These are phyloP conservation scores for Senna siamea DNA, from an alignment of 306 rosid genomes.

Conservation along the genomic window DNA sequence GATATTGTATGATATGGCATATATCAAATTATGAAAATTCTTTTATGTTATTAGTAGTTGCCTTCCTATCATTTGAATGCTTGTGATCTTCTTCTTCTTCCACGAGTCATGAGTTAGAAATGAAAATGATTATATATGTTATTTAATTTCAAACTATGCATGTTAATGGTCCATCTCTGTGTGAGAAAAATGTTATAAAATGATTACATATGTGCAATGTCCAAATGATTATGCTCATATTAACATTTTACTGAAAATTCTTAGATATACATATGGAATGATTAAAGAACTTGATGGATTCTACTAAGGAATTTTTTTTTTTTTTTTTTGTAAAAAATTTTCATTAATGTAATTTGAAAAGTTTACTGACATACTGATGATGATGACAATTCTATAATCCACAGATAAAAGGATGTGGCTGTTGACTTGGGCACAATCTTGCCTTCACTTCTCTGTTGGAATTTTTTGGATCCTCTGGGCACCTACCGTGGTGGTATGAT, in stretches of 20 bases:
- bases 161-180: background rate
- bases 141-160: too few relatives aligned
- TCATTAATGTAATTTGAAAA: slow-evolving; percentile 14
- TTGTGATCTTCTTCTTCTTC: slow-evolving; percentile 16
- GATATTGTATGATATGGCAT: background rate
- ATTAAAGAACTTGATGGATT: slow-evolving; percentile 21
- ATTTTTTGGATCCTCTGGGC: slow-evolving; percentile 96
- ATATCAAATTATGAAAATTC: too few relatives aligned
- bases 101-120: background rate
- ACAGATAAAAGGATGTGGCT: slow-evolving; percentile 97
- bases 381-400: slow-evolving; percentile 43
- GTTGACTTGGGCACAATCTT: slow-evolving; percentile 89
- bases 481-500: slow-evolving; percentile 91
- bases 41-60: background rate
- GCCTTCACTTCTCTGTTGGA: slow-evolving; percentile 81
- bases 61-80: slow-evolving; percentile 15
- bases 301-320: background rate
- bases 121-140: background rate
- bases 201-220: background rate
- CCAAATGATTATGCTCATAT: slow-evolving; percentile 7
- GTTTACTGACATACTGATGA: slow-evolving; percentile 5
- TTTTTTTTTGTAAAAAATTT: slow-evolving; percentile 20
- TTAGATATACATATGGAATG: background rate
- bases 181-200: too few relatives aligned
- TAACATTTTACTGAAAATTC: slow-evolving; percentile 20